A percentile compares a stretch with the other conserved stretches of the same genome.
phyloP scores from a whole-genome alignment of 192 early-diverging fungal genomes.

The Coemansia sp. region DNA sequence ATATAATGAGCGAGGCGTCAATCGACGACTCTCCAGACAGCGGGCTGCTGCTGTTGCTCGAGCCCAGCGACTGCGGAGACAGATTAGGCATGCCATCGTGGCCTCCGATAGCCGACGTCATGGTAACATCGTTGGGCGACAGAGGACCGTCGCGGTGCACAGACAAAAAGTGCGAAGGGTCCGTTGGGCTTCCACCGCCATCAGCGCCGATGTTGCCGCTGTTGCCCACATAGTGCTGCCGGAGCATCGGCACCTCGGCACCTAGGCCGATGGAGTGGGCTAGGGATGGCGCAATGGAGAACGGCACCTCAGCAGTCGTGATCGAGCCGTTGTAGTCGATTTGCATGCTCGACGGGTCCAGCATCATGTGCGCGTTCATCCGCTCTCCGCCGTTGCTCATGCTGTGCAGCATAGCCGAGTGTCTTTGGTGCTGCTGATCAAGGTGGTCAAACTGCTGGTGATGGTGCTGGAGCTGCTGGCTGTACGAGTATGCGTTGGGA shows the following conservation, averaged over 20 bases:
- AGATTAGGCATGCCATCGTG: neutral
- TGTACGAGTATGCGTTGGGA: conserved; percentile 25
- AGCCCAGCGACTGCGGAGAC: neutral
- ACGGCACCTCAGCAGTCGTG: conserved; percentile 20
- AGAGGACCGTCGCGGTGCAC: neutral
- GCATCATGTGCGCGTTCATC: conserved; percentile 31
- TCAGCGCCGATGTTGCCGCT: conserved; percentile 10
- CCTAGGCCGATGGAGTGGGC: conserved; percentile 10
- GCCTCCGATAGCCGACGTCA: conserved; percentile 14
- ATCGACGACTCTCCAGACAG: conserved; percentile 9
- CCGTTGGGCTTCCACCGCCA: neutral
- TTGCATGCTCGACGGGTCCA: conserved; percentile 52
- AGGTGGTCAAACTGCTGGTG: conserved; percentile 18
- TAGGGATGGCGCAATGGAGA: conserved; percentile 30
- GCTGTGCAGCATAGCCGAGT: conserved; percentile 32
- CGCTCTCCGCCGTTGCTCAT: conserved; percentile 24
- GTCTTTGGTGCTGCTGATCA: conserved; percentile 26
- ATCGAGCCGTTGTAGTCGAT: conserved; percentile 25
- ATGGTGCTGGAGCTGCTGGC: conserved; percentile 25
- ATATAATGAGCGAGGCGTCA: conserved; percentile 10
- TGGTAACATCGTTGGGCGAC: conserved; percentile 15
- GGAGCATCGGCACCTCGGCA: conserved; percentile 11
- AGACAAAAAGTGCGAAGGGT: conserved; percentile 3
- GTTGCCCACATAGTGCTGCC: conserved; percentile 10
- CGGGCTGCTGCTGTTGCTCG: conserved; percentile 9